phyloP scores from a whole-genome alignment of 169 alveolate species.

The Amoebophrya sp. region DNA sequence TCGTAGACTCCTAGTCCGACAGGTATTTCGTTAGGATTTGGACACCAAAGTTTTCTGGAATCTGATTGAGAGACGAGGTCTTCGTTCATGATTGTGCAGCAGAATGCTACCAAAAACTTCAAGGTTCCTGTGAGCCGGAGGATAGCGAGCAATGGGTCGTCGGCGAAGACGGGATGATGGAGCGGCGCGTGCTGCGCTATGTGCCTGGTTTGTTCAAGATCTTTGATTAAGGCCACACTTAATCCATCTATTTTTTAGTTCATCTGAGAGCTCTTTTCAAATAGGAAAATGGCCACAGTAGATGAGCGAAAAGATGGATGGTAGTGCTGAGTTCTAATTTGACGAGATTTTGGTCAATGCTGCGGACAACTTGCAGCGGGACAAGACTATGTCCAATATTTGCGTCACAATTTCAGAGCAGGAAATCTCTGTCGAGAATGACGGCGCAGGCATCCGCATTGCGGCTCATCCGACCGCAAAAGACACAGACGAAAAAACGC shows the following conservation, averaged over 20 bases:
- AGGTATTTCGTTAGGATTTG: too few species aligned
- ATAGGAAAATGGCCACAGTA: neutral
- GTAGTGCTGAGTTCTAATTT: neutral
- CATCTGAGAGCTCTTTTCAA: neutral
- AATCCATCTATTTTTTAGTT: neutral
- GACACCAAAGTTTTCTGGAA: too few species aligned
- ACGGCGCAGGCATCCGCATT: neutral
- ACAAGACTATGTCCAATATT: constrained; percentile 62
- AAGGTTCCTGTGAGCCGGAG: constrained; percentile 73
- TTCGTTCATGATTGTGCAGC: too few species aligned
- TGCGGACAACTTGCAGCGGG: constrained; percentile 73
- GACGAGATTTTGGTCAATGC: constrained; percentile 97
- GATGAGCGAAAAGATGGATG: neutral
- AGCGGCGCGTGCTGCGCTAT: constrained; percentile 59
- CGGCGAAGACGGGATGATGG: constrained; percentile 71
- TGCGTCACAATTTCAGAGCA: constrained; percentile 62
- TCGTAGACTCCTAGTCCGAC: too few species aligned
- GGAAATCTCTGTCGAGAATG: constrained; percentile 31
- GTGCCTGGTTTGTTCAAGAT: constrained; percentile 96
- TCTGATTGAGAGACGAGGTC: too few species aligned
- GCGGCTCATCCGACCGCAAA: neutral
- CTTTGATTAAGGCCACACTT: constrained; percentile 57
- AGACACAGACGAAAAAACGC: neutral
- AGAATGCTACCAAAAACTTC: too few species aligned
- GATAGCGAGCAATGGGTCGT: constrained; percentile 88